Conservation (phyloP, 441 rosid species). For the Lepidium campestre region DNA sequence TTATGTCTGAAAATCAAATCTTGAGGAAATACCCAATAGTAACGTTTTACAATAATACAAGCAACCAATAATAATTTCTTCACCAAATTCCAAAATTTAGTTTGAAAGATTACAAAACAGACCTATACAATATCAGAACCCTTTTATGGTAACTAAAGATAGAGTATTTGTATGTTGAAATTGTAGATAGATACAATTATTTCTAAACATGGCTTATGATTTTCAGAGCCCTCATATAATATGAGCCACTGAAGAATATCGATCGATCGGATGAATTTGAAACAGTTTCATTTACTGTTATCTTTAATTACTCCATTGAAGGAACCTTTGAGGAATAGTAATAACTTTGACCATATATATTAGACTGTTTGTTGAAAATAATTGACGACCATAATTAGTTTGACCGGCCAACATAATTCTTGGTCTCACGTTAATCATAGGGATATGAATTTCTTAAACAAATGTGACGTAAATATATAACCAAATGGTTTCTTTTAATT, state of each 20-base stretch:
- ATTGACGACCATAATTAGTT: constrained; percentile 29
- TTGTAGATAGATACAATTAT: not conserved
- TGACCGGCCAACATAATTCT: constrained; percentile 28
- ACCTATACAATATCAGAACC: not conserved
- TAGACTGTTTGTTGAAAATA: constrained; percentile 25
- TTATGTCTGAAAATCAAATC: not conserved
- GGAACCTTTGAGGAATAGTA: not conserved
- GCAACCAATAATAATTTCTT: not conserved
- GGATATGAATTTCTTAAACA: constrained; percentile 2
- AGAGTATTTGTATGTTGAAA: not conserved
- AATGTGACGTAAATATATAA: too few relatives aligned
- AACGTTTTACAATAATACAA: not conserved
- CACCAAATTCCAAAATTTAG: not conserved
- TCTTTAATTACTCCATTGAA: not conserved
- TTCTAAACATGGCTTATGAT: not conserved
- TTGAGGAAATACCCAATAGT: not conserved
- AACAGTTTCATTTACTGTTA: not conserved
- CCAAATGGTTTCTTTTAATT: too few relatives aligned
- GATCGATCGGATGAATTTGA: not conserved
- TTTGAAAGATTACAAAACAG: not conserved
- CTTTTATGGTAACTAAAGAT: not conserved
- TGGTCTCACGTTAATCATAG: constrained; percentile 25
- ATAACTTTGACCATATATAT: not conserved
- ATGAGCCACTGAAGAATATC: not conserved
- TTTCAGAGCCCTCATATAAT: not conserved